These are phyloP conservation scores for Pseudohalonectria lignicola DNA, from an alignment of 2,329 filamentous ascomycete genomes.

Conservation along the genomic window DNA sequence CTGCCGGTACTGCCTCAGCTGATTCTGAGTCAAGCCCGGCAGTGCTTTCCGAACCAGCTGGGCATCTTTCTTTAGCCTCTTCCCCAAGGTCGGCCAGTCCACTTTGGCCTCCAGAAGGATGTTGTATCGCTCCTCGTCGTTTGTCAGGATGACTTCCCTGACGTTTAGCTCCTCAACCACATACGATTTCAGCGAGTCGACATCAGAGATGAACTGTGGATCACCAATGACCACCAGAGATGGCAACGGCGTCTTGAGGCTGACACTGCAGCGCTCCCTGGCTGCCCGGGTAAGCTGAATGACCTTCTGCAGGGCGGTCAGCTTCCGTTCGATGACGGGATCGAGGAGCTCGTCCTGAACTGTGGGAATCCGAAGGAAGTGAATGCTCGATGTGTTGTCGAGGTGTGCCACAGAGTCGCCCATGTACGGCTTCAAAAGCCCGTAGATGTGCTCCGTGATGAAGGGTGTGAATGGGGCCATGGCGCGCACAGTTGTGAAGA, in stretches of 20 bases:
- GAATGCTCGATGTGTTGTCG: conserved; percentile 72
- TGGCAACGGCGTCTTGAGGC: conserved; percentile 83
- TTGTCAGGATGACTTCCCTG: conserved; percentile 70
- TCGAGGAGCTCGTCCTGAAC: conserved; percentile 85
- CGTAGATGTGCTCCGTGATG: conserved; percentile 88
- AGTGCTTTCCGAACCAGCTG: conserved; percentile 85
- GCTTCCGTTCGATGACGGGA: conserved; percentile 71
- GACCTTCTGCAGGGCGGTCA: conserved; percentile 86
- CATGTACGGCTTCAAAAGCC: conserved; percentile 52
- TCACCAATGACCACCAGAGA: conserved; percentile 85
- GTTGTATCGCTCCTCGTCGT: conserved; percentile 81
- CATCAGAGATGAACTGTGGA: conserved; percentile 71
- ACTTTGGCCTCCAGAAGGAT: conserved; percentile 83
- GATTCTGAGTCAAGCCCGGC: conserved; percentile 64
- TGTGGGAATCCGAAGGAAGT: conserved; percentile 84
- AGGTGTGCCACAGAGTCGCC: conserved; percentile 40
- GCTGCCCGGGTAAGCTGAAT: conserved; percentile 84
- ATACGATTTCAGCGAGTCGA: conserved; percentile 80
- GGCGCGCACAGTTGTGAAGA: conserved; percentile 79
- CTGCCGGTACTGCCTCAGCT: conserved; percentile 68
- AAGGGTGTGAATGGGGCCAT: conserved; percentile 94
- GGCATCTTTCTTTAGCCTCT: conserved; percentile 95
- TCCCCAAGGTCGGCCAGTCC: conserved; percentile 88
- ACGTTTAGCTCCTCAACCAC: conserved; percentile 88
- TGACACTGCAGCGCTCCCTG: conserved; percentile 72